Conservation (phyloP, 192 early-diverging fungal species). For the Coemansia sp. region DNA sequence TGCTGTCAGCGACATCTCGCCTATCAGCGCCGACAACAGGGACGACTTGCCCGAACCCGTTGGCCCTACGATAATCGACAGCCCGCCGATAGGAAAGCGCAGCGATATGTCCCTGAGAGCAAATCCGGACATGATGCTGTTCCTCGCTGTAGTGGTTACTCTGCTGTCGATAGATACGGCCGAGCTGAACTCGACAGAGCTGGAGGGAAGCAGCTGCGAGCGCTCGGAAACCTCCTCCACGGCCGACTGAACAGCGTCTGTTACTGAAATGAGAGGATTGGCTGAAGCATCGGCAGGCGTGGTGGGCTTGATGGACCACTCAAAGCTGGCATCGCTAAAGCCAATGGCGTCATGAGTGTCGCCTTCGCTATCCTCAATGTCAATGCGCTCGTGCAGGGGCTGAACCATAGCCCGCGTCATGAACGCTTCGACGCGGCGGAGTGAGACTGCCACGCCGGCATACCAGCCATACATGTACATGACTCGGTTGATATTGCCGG, state of each 20-base stretch:
- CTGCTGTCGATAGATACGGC: conserved; percentile 1
- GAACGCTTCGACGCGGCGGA: conserved; percentile 71
- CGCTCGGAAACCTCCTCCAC: neutral
- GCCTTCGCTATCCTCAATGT: neutral
- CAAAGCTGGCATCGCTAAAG: conserved; percentile 46
- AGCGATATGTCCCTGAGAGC: conserved; percentile 62
- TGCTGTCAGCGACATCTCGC: conserved; percentile 59
- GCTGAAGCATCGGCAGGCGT: neutral
- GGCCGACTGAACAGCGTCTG: neutral
- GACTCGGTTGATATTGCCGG: conserved; percentile 54
- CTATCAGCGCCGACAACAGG: conserved; percentile 69
- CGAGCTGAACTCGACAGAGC: neutral
- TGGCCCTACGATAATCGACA: conserved; percentile 76
- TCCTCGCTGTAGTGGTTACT: neutral
- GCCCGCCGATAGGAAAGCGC: conserved; percentile 59
- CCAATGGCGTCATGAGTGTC: conserved; percentile 13
- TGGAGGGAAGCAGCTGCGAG: neutral
- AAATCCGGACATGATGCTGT: conserved; percentile 34
- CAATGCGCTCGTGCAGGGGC: conserved; percentile 48
- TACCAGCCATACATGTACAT: conserved; percentile 52
- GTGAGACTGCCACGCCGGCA: conserved; percentile 60
- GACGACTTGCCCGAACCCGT: conserved; percentile 86
- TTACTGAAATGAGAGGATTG: neutral
- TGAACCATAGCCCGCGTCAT: conserved; percentile 71
- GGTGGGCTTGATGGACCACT: conserved; percentile 20